Conservation (phyloP, 441 rosid genomes). For the Erodium moschatum region DNA sequence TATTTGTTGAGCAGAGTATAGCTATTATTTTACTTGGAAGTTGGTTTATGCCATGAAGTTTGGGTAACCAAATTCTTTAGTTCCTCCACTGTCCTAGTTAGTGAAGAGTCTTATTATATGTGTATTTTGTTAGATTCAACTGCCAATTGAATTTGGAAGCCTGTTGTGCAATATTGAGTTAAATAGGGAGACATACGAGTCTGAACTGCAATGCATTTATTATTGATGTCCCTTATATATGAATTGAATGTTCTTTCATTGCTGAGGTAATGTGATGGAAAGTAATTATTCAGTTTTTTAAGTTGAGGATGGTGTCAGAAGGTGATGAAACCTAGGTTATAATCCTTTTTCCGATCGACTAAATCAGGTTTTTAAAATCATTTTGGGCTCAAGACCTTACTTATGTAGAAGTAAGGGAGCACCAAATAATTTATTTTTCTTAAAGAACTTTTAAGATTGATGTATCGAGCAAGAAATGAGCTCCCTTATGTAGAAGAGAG, state of each 20-base stretch:
- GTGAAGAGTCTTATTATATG: neutral
- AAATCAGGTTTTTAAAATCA: too few species aligned
- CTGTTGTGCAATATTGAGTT: neutral
- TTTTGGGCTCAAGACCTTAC: too few species aligned
- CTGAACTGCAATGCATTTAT: neutral
- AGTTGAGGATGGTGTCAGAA: neutral
- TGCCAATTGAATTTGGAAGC: neutral
- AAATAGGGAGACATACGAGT: neutral
- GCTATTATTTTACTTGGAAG: neutral
- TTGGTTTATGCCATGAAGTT: neutral
- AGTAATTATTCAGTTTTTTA: neutral
- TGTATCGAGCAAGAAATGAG: too few species aligned
- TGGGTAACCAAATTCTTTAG: neutral
- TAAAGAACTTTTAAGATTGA: too few species aligned
- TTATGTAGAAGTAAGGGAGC: too few species aligned
- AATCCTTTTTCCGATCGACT: too few species aligned
- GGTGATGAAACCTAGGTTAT: neutral
- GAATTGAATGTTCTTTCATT: neutral
- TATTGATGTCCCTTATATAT: neutral
- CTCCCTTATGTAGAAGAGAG: too few species aligned
- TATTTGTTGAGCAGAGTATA: neutral
- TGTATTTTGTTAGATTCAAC: neutral
- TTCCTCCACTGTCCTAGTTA: neutral
- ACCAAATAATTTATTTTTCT: too few species aligned
- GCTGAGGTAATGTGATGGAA: neutral